Evolutionary conservation across 768 basidiomycete species (phyloP).

Genomic region (Hemileccinum impolitum): DNA sequence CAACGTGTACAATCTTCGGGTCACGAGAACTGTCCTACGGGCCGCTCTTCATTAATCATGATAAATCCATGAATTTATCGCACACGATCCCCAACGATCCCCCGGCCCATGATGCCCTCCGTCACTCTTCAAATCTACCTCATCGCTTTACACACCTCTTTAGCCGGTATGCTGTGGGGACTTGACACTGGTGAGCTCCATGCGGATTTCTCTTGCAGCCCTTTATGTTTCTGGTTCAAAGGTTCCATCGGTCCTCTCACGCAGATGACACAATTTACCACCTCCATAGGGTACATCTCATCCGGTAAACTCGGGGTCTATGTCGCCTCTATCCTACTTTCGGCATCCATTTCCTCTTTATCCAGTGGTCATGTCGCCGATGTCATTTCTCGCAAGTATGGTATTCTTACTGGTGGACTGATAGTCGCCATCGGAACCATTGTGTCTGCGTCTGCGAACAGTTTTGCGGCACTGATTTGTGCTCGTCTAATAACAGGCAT

Average conservation of each 20-base stretch:
- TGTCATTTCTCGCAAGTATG: conserved; percentile 43
- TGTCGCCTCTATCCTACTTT: conserved; percentile 42
- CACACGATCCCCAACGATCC: not conserved
- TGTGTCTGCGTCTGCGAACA: conserved; percentile 36
- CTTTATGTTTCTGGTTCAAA: conserved; percentile 4
- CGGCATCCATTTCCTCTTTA: conserved; percentile 38
- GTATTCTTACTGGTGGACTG: conserved; percentile 40
- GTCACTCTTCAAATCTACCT: conserved; percentile 21
- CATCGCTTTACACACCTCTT: conserved; percentile 24
- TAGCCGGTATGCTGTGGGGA: conserved; percentile 31
- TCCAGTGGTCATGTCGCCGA: conserved; percentile 44
- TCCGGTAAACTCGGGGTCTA: conserved; percentile 41
- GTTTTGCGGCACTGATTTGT: conserved; percentile 38
- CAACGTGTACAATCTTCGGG: too few relatives aligned
- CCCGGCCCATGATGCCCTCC: too few relatives aligned
- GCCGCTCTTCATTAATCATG: too few relatives aligned
- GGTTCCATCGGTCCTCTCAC: conserved; percentile 43
- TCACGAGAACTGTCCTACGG: too few relatives aligned
- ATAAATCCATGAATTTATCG: not conserved
- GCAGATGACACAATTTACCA: conserved; percentile 43
- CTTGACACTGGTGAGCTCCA: conserved; percentile 27
- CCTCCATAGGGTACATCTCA: conserved; percentile 35
- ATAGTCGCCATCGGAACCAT: conserved; percentile 42
- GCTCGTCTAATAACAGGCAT: conserved; percentile 45
- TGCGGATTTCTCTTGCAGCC: not conserved